Base-by-base conservation (phyloP, 2,329 filamentous ascomycete species). In the Emmonsia crescens region DNA sequence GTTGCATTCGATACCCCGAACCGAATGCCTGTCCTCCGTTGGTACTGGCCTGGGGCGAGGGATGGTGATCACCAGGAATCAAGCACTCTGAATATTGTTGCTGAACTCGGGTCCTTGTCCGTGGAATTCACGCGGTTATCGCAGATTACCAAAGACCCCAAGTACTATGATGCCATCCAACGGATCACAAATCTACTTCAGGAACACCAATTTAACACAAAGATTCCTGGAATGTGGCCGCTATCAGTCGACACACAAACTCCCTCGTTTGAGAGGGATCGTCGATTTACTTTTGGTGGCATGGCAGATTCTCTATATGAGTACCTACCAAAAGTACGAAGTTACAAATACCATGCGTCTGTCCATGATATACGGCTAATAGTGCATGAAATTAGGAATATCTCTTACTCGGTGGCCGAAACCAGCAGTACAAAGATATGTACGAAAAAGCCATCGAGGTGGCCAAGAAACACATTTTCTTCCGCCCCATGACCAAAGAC, bases 391-490 rank as follows among this genome's bases (percentile, higher is more conserved):
- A 29, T 59, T 49, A 66, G 64, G 57, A 66, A 65, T 63, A 87
- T 69, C 76, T 94, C 14, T 81, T 96, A 5, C 82, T 96, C 1
- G 89, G 89, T 62, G 91, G 91, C 0, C 79, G 85, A 1, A 84
- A 87, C 64, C 46, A 60, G 36, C 65, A 68, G 44, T 95, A 95
- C 73, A 79, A 81, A 64, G 82, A 81, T 24, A 82, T 96, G 75
- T 91, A 95, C 71, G 80, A 87, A 62, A 83, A 83, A 61, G 82
- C 85, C 3, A 82, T 87, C 36, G 83, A 87, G 5, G 85, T 85
- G 0, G 83, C 87, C 42, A 88, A 88, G 66, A 81, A 90, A 65
- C 82, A 89, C 72, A 80, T 96, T 10, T 83, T 96, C 62, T 96
- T 85, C 75, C 83, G 87, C 5, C 91, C 91, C 0, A 88, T 94